Conservation (phyloP, 352 stramenopile genomes). For the Phytopythium litorale region DNA sequence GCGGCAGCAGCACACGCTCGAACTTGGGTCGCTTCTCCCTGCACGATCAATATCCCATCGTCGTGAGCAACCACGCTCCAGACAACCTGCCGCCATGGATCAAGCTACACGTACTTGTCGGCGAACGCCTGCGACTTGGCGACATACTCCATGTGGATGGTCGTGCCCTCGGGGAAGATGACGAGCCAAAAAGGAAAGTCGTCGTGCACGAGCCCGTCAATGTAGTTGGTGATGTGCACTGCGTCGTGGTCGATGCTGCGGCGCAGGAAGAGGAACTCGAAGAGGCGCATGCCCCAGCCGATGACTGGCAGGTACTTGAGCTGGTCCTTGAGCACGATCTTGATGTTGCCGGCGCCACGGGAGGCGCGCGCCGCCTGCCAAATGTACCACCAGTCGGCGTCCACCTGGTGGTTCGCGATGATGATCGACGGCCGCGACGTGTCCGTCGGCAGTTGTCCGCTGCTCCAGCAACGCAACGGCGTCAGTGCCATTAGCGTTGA, state of each 20-base stretch:
- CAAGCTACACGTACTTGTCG: constrained; percentile 42
- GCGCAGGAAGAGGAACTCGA: constrained; percentile 89
- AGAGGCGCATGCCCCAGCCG: constrained; percentile 87
- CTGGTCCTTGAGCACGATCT: constrained; percentile 91
- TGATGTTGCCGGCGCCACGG: constrained; percentile 75
- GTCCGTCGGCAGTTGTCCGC: constrained; percentile 75
- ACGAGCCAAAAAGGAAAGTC: constrained; percentile 88
- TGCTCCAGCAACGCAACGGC: constrained; percentile 5
- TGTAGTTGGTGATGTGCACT: constrained; percentile 72
- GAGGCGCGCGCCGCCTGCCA: constrained; percentile 76
- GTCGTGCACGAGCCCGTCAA: constrained; percentile 72
- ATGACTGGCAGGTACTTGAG: constrained; percentile 88
- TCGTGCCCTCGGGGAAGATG: constrained; percentile 90
- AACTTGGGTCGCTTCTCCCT: constrained; percentile 79
- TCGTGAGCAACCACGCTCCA: constrained; percentile 5
- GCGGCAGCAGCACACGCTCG: constrained; percentile 89
- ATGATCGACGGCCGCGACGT: constrained; percentile 77
- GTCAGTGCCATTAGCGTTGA: not conserved
- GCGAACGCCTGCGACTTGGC: constrained; percentile 91
- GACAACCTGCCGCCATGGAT: not conserved
- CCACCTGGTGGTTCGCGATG: constrained; percentile 90
- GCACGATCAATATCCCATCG: not conserved
- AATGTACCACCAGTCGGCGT: constrained; percentile 93
- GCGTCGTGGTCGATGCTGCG: constrained; percentile 79
- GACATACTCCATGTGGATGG: constrained; percentile 85